These are phyloP conservation scores for Eucalyptus pauciflora DNA, from an alignment of 345 rosid genomes.

Conservation along the genomic window DNA sequence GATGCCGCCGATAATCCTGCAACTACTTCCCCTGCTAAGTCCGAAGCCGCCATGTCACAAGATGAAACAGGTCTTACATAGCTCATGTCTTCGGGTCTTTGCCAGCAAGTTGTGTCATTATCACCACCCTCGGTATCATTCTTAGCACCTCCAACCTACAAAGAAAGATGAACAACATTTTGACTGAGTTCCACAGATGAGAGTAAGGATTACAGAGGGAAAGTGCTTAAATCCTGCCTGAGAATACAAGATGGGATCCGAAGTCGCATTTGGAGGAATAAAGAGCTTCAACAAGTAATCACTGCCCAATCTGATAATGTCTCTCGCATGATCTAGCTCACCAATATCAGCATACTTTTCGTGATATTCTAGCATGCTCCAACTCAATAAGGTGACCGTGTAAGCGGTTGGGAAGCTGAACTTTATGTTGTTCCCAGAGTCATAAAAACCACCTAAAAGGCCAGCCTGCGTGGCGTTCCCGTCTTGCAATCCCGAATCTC, in stretches of 20 bases:
- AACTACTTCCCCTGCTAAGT: constrained; percentile 41
- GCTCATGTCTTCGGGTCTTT: constrained; percentile 57
- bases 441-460: constrained; percentile 50
- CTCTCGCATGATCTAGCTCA: constrained; percentile 50
- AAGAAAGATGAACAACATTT: not conserved
- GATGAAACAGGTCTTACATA: constrained; percentile 28
- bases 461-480: constrained; percentile 19
- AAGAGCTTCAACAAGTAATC: constrained; percentile 47
- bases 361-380: constrained; percentile 55
- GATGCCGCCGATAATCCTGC: constrained; percentile 57
- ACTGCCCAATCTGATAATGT: constrained; percentile 49
- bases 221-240: constrained; percentile 25
- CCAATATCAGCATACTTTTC: constrained; percentile 32
- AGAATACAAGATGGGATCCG: constrained; percentile 23
- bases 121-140: constrained; percentile 2
- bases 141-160: constrained; percentile 34
- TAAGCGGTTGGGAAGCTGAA: constrained; percentile 56
- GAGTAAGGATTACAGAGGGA: not conserved
- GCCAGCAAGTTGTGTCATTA: constrained; percentile 47
- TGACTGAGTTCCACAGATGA: not conserved
- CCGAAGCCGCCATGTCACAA: constrained; percentile 31
- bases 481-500: constrained; percentile 44
- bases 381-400: constrained; percentile 45
- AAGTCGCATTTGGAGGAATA: constrained; percentile 12
- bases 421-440: constrained; percentile 52